These are phyloP conservation scores for Alternaria arbusti DNA, from an alignment of 2,329 filamentous ascomycete species.

Conservation along the genomic window DNA sequence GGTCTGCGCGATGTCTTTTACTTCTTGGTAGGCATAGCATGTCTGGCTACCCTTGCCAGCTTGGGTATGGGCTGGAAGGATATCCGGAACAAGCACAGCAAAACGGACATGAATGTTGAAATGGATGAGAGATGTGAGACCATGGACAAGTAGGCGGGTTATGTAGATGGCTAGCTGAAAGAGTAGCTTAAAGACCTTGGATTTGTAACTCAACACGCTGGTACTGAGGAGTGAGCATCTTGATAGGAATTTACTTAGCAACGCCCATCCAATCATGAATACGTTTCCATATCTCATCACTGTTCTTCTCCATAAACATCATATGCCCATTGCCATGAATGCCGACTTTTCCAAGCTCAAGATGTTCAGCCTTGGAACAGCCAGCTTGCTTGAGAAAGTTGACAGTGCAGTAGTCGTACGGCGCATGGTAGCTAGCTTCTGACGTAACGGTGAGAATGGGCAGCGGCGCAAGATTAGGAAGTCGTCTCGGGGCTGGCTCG, in stretches of 20 bases:
- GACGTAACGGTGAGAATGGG: constrained; percentile 58
- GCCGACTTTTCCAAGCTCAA: constrained; percentile 12
- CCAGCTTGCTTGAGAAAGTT: constrained; percentile 56
- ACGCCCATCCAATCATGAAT: background rate
- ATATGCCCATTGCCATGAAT: constrained; percentile 6
- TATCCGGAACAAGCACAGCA: constrained; percentile 21
- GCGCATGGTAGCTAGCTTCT: constrained; percentile 50
- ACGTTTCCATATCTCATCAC: constrained; percentile 1
- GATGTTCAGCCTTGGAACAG: constrained; percentile 3
- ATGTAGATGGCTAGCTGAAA: background rate
- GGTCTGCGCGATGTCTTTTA: constrained; percentile 35
- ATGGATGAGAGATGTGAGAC: background rate
- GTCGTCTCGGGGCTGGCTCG: constrained; percentile 43
- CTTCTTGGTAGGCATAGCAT: constrained; percentile 23
- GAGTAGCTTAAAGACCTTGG: too few relatives aligned
- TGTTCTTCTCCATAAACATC: constrained; percentile 6
- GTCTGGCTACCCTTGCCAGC: constrained; percentile 15
- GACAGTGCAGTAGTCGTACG: constrained; percentile 62
- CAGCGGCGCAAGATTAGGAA: constrained; percentile 57
- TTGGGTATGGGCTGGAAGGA: constrained; percentile 36
- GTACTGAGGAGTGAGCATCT: background rate
- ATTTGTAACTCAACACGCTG: background rate
- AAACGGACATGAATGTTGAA: background rate
- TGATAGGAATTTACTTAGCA: background rate
- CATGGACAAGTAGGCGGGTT: background rate